Evolutionary conservation across 768 basidiomycete species (phyloP).

Genomic region (Agaricus sinodeliciosus): DNA sequence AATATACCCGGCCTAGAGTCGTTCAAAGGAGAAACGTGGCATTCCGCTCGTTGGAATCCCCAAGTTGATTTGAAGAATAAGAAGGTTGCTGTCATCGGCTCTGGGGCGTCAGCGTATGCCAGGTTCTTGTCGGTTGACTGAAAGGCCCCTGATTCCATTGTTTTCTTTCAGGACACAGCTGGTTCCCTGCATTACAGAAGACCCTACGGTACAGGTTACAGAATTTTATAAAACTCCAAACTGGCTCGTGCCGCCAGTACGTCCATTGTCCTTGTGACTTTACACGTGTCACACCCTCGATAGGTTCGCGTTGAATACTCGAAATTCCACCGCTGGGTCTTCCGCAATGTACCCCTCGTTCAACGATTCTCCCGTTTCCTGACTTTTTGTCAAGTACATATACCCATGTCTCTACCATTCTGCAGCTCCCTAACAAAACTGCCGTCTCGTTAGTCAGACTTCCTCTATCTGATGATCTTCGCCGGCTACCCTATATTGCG

Average conservation of each 20-base stretch:
- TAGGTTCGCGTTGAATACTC: constrained; percentile 15
- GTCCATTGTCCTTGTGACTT: constrained; percentile 6
- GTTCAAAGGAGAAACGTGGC: constrained; percentile 46
- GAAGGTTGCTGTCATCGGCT: constrained; percentile 52
- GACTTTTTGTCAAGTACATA: not conserved
- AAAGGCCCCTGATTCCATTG: not conserved
- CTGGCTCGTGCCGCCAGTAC: constrained; percentile 42
- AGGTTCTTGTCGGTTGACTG: constrained; percentile 8
- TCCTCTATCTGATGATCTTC: not conserved
- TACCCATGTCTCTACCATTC: not conserved
- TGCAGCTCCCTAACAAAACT: not conserved
- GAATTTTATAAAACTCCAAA: constrained; percentile 46
- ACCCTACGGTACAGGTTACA: constrained; percentile 31
- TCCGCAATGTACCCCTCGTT: constrained; percentile 10
- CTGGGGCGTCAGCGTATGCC: constrained; percentile 48
- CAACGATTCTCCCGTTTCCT: not conserved
- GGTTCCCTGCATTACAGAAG: constrained; percentile 35
- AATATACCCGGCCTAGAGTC: constrained; percentile 24
- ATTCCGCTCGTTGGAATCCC: constrained; percentile 44
- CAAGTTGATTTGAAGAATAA: constrained; percentile 35
- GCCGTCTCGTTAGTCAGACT: not conserved
- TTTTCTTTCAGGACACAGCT: constrained; percentile 38
- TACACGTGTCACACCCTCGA: not conserved
- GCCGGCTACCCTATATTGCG: not conserved
- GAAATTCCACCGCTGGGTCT: constrained; percentile 11